Base-by-base conservation (phyloP, 2,329 filamentous ascomycete species). In the Geosmithia flava region DNA sequence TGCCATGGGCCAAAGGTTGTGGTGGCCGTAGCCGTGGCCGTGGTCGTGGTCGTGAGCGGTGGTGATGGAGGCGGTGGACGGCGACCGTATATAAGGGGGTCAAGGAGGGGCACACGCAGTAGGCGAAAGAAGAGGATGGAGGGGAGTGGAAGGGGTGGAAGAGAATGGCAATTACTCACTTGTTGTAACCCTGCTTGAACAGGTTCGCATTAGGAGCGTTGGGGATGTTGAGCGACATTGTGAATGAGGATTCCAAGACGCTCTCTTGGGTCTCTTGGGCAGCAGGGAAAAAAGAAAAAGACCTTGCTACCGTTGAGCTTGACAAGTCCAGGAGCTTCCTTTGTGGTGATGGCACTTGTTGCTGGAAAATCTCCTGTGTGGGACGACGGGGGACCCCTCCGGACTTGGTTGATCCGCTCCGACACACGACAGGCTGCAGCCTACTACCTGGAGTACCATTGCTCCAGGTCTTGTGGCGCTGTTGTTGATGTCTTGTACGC, bases 161-260 rank as follows among this genome's bases (percentile, higher is more conserved):
- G 39, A 17, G 7, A 17, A 39, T 47, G n/a, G 19, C 30, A 10
- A 16, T 19, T 27, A 33, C 78, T 64, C 79, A 96, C 90, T 86
- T 95, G 69, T 90, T 90, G 72, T 98, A 98, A 60, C 91, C 91
- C 59, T 83, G 76, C 76, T 97, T 97, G 78, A 98, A 97, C 41
- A 97, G 80, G 66, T 86, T 85, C 62, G 85, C 78, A 67, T 96
- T 95, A 53, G 93, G 93, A 59, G 93, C 91, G 68, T 82, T 87
- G 54, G 93, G 93, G 64, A 98, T 94, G 64, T 89, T 87, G 65
- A 98, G 81, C 70, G 93, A 98, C 93, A 98, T 97, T 59, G 56
- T 62, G 60, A 42, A 50, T 51, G 51, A 42, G 51, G 23, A 27
- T 27, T 27, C 23, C 23, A 27, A 27, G 23, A 27, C 23, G 23